Percentiles rank a stretch among this genome's conserved stretches.
phyloP scores from a whole-genome alignment of 176 grass and related monocot species.

The Carex littledalei region DNA sequence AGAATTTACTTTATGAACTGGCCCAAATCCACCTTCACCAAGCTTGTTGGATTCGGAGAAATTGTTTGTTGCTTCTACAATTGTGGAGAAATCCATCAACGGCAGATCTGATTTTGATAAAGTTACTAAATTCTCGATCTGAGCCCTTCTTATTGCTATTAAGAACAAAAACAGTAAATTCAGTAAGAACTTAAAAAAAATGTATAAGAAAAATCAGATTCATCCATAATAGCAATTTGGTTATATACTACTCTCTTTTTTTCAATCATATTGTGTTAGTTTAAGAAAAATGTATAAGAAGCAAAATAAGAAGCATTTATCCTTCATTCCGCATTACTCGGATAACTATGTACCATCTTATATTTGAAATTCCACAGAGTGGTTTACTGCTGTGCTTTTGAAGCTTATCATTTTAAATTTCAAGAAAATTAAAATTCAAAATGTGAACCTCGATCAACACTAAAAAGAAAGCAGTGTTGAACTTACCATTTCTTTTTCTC shows the following conservation, averaged over 20 bases:
- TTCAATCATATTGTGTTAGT: neutral
- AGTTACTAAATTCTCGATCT: constrained; percentile 53
- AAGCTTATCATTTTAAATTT: neutral
- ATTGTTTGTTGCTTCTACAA: constrained; percentile 55
- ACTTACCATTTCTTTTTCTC: constrained; percentile 86
- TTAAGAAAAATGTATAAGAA: neutral
- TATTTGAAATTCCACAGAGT: neutral
- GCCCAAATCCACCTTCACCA: constrained; percentile 84
- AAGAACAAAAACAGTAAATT: constrained; percentile 15
- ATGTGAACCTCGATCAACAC: neutral
- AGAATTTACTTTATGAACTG: constrained; percentile 59
- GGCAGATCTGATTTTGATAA: constrained; percentile 75
- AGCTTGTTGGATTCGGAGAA: constrained; percentile 92
- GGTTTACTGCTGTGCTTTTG: neutral
- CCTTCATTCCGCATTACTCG: neutral
- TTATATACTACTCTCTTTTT: neutral
- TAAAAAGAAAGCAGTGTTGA: neutral
- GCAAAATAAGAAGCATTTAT: neutral
- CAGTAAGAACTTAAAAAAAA: neutral
- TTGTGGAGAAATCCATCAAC: constrained; percentile 57
- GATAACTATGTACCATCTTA: neutral
- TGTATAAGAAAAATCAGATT: neutral
- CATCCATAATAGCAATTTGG: neutral
- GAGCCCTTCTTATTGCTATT: constrained; percentile 58
- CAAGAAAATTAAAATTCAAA: neutral